phyloP scores from a whole-genome alignment of 2,329 filamentous ascomycete species.

The Monosporascus sp. region DNA sequence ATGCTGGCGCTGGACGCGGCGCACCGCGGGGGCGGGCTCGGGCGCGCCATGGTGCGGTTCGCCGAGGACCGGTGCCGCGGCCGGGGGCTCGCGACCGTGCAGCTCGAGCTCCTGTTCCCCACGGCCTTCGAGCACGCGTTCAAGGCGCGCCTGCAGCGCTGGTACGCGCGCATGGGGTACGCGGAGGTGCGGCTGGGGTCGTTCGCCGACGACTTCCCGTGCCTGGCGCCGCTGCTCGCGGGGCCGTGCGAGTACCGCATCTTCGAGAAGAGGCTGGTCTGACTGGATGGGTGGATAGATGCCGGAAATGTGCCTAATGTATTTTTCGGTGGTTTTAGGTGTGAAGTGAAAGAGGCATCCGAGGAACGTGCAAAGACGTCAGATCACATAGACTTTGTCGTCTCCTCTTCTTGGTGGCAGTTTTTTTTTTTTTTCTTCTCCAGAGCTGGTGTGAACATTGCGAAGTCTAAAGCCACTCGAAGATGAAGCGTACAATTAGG shows the following conservation, averaged over 20 bases:
- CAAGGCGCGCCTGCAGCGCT: constrained; percentile 20
- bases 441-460: too few relatives aligned
- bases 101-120: constrained; percentile 23
- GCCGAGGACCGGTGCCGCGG: constrained; percentile 18
- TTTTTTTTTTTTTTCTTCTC: too few relatives aligned
- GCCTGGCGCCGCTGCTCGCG: constrained; percentile 12
- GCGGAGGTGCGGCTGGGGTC: constrained; percentile 8
- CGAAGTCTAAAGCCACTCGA: too few relatives aligned
- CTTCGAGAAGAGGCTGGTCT: constrained; percentile 18
- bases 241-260: constrained; percentile 19
- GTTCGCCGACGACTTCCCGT: constrained; percentile 17
- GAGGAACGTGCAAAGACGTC: too few relatives aligned
- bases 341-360: not conserved
- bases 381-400: too few relatives aligned
- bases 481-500: too few relatives aligned
- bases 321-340: not conserved
- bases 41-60: constrained; percentile 19
- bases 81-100: constrained; percentile 8
- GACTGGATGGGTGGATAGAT: not conserved
- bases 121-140: constrained; percentile 17
- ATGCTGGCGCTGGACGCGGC: constrained; percentile 19
- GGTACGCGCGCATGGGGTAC: constrained; percentile 25
- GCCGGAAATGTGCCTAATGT: not conserved
- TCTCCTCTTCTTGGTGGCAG: too few relatives aligned
- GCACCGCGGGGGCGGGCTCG: constrained; percentile 21